Conservation (phyloP, 129 eudicot species). For the Pulicaria dysenterica region DNA sequence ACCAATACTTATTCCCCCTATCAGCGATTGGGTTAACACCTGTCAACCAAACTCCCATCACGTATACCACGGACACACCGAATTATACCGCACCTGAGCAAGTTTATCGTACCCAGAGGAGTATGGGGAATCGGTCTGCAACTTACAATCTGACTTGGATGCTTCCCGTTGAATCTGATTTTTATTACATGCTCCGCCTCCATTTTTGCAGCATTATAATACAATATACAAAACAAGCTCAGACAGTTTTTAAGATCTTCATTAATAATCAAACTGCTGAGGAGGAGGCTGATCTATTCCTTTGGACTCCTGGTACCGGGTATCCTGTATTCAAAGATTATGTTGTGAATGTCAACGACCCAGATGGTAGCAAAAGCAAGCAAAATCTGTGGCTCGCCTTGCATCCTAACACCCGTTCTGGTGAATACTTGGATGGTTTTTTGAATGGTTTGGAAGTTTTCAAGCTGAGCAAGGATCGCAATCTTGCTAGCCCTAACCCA, state of each 20-base stretch:
- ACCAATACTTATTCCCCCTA: background rate
- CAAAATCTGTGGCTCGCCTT: constrained; percentile 33
- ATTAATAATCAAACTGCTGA: constrained; percentile 46
- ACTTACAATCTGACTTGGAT: constrained; percentile 34
- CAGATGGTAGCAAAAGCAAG: constrained; percentile 12
- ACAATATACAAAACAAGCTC: background rate
- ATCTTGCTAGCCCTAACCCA: constrained; percentile 44
- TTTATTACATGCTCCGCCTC: constrained; percentile 39
- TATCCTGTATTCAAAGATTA: constrained; percentile 43
- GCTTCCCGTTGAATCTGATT: constrained; percentile 49
- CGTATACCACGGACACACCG: constrained; percentile 24
- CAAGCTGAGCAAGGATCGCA: constrained; percentile 34
- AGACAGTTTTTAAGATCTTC: constrained; percentile 27
- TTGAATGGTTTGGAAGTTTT: constrained; percentile 58
- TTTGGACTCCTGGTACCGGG: constrained; percentile 17
- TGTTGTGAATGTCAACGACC: background rate
- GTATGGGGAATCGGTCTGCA: constrained; percentile 21
- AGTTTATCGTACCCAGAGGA: constrained; percentile 42
- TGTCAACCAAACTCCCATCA: background rate
- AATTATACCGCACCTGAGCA: constrained; percentile 40
- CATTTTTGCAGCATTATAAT: constrained; percentile 49
- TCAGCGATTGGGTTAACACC: background rate
- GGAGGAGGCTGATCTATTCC: constrained; percentile 21
- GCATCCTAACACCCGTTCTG: background rate
- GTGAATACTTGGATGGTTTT: background rate